Evolutionary conservation across 2,329 filamentous ascomycete genomes (phyloP).

Genomic region (Ophiosphaerella narmari): DNA sequence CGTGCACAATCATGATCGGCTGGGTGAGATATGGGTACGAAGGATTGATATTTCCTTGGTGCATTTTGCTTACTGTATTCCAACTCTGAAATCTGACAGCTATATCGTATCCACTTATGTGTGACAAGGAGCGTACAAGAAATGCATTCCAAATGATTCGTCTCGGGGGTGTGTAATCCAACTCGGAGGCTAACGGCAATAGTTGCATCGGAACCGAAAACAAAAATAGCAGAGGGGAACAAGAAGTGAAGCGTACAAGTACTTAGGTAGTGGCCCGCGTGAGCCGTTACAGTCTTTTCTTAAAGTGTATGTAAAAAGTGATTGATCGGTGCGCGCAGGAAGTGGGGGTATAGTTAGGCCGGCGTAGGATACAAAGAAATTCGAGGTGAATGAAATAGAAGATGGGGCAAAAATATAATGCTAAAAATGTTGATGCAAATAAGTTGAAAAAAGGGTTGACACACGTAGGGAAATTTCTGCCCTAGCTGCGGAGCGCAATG

Average conservation of each 20-base stretch:
- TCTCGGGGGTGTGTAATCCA: constrained; percentile 12
- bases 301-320: constrained; percentile 21
- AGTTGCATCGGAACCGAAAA: constrained; percentile 7
- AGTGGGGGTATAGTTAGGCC: constrained; percentile 40
- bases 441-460: constrained; percentile 14
- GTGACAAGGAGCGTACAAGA: constrained; percentile 19
- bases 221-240: neutral
- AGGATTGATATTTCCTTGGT: constrained; percentile 13
- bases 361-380: constrained; percentile 21
- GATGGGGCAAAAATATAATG: constrained; percentile 25
- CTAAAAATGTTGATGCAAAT: constrained; percentile 39
- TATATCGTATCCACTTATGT: constrained; percentile 24
- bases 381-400: constrained; percentile 10
- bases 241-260: constrained; percentile 31
- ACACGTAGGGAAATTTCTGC: constrained; percentile 18
- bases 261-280: constrained; percentile 40
- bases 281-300: constrained; percentile 50
- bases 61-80: constrained; percentile 6
- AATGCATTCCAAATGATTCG: constrained; percentile 15
- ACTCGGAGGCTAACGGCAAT: constrained; percentile 1
- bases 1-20: constrained; percentile 3
- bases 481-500: constrained; percentile 11
- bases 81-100: constrained; percentile 12
- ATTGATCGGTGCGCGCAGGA: constrained; percentile 16
- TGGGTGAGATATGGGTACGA: constrained; percentile 4